A percentile compares a stretch with the other conserved stretches of the same genome.
Evolutionary conservation across 352 stramenopile species (phyloP).

Genomic region (Phytophthora agathidicida): DNA sequence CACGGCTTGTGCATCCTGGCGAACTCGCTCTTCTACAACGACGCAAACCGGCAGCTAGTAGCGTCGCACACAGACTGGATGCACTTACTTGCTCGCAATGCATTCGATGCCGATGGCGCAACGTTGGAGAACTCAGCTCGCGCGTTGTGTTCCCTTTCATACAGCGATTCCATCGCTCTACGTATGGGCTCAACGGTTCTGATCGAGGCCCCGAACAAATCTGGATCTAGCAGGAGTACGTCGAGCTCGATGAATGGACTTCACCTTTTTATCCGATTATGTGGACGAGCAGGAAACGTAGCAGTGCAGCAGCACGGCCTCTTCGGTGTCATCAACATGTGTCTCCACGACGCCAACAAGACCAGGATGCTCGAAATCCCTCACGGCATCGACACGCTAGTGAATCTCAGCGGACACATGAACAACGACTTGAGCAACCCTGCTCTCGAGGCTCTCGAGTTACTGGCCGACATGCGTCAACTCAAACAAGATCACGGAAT

Average conservation of each 20-base stretch:
- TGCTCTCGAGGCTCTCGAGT: conserved; percentile 74
- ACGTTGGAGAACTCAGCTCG: conserved; percentile 75
- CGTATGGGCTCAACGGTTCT: conserved; percentile 42
- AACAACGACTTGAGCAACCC: conserved; percentile 69
- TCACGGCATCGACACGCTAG: conserved; percentile 80
- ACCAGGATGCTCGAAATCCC: conserved; percentile 67
- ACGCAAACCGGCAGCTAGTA: conserved; percentile 83
- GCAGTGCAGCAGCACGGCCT: conserved; percentile 69
- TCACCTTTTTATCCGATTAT: conserved; percentile 57
- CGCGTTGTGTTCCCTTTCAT: conserved; percentile 81
- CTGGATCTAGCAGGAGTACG: not conserved
- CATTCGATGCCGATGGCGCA: conserved; percentile 30
- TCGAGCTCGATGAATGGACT: conserved; percentile 40
- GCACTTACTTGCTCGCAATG: conserved; percentile 59
- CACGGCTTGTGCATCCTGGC: conserved; percentile 77
- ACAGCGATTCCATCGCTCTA: conserved; percentile 80
- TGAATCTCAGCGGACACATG: conserved; percentile 71
- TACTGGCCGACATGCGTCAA: conserved; percentile 72
- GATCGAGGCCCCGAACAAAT: conserved; percentile 11
- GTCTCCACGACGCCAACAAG: conserved; percentile 88
- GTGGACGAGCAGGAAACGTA: conserved; percentile 26
- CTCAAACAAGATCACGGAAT: conserved; percentile 47
- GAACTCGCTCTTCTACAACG: conserved; percentile 91
- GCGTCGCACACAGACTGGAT: conserved; percentile 62
- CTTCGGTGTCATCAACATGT: conserved; percentile 84